Percentiles rank a stretch among this genome's conserved stretches.
Evolutionary conservation across 2,329 filamentous ascomycete genomes (phyloP).

Genomic region (Sclerotinia subarctica): DNA sequence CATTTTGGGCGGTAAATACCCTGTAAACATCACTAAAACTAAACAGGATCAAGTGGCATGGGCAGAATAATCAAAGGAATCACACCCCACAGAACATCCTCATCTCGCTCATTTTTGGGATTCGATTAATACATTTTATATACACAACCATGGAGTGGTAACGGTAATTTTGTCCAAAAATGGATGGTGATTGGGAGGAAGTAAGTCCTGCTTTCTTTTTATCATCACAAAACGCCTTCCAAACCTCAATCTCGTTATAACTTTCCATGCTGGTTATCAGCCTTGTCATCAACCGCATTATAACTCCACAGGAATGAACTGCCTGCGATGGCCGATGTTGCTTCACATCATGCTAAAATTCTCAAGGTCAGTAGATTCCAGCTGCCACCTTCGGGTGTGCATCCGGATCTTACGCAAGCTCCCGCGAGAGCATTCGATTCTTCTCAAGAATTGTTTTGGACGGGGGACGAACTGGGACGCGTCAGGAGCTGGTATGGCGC

Average conservation of each 20-base stretch:
- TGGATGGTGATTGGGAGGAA: conserved; percentile 69
- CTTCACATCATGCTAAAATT: conserved; percentile 24
- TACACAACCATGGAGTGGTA: conserved; percentile 21
- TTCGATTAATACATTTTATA: conserved; percentile 8
- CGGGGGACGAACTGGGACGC: conserved; percentile 81
- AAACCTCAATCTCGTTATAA: background rate
- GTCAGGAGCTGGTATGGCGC: conserved; percentile 84
- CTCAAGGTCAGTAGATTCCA: conserved; percentile 74
- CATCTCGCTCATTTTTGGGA: conserved; percentile 3
- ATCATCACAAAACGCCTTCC: background rate
- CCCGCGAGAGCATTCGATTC: conserved; percentile 87
- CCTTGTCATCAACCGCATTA: conserved; percentile 14
- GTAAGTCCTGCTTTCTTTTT: conserved; percentile 43
- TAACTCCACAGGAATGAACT: conserved; percentile 4
- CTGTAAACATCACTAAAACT: background rate
- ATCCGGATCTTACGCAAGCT: conserved; percentile 66
- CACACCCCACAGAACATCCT: conserved; percentile 3
- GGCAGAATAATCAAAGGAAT: conserved; percentile 17
- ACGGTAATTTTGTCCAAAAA: conserved; percentile 34
- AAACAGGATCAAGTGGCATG: conserved; percentile 10
- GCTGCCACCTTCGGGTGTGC: conserved; percentile 72
- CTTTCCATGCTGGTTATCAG: background rate
- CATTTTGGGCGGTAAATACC: conserved; percentile 9
- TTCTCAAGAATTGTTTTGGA: conserved; percentile 86
- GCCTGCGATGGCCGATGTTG: background rate